These are phyloP conservation scores for Cupressus sempervirens DNA, from an alignment of 75 land plant genomes.

Conservation along the genomic window DNA sequence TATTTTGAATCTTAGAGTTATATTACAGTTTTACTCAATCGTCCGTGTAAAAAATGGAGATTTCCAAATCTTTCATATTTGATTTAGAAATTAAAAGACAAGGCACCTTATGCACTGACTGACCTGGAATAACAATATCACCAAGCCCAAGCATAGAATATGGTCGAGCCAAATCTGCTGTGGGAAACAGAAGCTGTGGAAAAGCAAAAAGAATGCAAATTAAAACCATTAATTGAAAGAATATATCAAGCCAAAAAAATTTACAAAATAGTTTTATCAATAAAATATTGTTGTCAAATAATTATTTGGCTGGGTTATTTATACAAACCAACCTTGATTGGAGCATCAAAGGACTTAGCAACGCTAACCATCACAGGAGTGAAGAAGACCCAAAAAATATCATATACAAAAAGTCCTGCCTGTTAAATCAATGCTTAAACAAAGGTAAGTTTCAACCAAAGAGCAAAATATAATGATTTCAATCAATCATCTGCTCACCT, in stretches of 20 bases:
- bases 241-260: background rate
- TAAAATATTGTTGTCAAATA: background rate
- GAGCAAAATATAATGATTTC: background rate
- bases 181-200: constrained; percentile 92
- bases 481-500: background rate
- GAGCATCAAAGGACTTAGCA: constrained; percentile 99
- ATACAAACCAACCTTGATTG: constrained; percentile 76
- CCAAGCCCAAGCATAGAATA: constrained; percentile 98
- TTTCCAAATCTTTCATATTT: background rate
- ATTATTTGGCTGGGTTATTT: background rate
- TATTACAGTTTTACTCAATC: background rate
- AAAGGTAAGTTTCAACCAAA: background rate
- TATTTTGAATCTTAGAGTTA: background rate
- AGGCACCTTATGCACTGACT: background rate
- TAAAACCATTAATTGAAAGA: background rate
- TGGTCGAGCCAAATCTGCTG: constrained; percentile 62
- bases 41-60: background rate
- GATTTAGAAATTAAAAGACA: background rate
- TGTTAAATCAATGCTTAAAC: constrained; percentile 26
- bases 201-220: background rate
- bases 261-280: background rate
- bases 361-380: constrained; percentile 99
- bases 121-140: constrained; percentile 98
- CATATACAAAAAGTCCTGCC: constrained; percentile 95
- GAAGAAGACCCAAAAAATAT: constrained; percentile 99